Percentiles rank a stretch among this genome's conserved stretches.
Conservation (phyloP, 1,284 basidiomycete genomes). For the Amylostereum chailletii region DNA sequence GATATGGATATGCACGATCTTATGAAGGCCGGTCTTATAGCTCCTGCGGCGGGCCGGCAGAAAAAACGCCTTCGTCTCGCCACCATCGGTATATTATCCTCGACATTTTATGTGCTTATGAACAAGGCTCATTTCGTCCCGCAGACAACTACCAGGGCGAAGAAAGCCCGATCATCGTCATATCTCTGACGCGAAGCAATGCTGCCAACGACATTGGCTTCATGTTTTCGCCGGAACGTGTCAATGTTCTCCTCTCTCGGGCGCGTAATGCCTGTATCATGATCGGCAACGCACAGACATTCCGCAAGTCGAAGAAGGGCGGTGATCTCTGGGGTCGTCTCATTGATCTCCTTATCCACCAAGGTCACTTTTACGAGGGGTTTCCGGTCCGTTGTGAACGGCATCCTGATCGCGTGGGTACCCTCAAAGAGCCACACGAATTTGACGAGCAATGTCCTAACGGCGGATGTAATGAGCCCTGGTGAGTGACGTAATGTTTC, state of each 20-base stretch:
- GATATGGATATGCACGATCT: slow-evolving; percentile 56
- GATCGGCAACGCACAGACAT: slow-evolving; percentile 54
- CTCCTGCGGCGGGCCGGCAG: slow-evolving; percentile 23
- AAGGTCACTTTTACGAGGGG: slow-evolving; percentile 45
- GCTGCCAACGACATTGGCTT: slow-evolving; percentile 48
- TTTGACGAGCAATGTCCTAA: slow-evolving; percentile 48
- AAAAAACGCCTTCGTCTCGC: slow-evolving; percentile 43
- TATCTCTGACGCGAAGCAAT: slow-evolving; percentile 53
- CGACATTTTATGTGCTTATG: slow-evolving; percentile 3
- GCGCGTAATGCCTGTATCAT: slow-evolving; percentile 54
- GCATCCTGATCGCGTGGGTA: slow-evolving; percentile 33
- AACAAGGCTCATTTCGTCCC: not conserved
- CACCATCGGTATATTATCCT: slow-evolving; percentile 42
- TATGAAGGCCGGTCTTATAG: slow-evolving; percentile 41
- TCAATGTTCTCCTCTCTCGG: slow-evolving; percentile 61
- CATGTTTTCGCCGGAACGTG: slow-evolving; percentile 54
- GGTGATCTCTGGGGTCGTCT: slow-evolving; percentile 39
- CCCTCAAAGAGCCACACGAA: slow-evolving; percentile 30
- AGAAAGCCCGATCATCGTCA: slow-evolving; percentile 56
- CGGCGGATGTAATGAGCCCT: slow-evolving; percentile 50
- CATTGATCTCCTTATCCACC: slow-evolving; percentile 31
- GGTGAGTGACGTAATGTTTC: slow-evolving; percentile 27
- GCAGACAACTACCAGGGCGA: slow-evolving; percentile 65
- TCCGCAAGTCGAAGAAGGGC: slow-evolving; percentile 43
- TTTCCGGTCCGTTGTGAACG: slow-evolving; percentile 48